Evolutionary conservation across 345 rosid species (phyloP), one percentile per base, ranked within the genome.

Genomic region (Moricandia arvensis): DNA sequence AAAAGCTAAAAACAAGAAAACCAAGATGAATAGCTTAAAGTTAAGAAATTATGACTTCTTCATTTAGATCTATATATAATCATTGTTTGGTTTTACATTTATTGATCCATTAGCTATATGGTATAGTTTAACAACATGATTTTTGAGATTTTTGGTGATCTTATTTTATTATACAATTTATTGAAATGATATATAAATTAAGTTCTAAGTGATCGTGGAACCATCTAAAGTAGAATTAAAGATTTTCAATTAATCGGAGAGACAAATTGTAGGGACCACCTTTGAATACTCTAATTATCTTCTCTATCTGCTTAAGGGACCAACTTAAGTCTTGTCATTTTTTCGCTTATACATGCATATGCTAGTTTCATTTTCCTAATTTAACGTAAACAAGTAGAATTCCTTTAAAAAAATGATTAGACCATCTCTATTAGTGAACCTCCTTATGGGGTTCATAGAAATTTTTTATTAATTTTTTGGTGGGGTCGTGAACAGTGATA

Each of bases 161-260:
- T 27, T 51, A 17, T 27, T 64, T 51, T 16, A 0, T 7, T 67
- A 59, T 67, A 10, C 47, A 57, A 31, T 58, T 57, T 61, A n/a
- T 4, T 6, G 35, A 74, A 33, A 43, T 41, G 43, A 3, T 15
- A 66, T 34, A 47, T 59, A 47, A 16, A 24, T 61, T 51, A 68
- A 61, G 34, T 58, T 51, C 61, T 58, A 37, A 75, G 69, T 75
- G 74, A 69, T 68, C 35, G 7, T 61, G 64, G 69, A 68, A 64
- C 69, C 65, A 65, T 69, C 70, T 76, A 76, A 49, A 76, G 54
- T 59, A 63, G 70, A 76, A 76, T 69, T 57, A 67, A 75, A 3
- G 5, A 45, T 45, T 74, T 41, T 45, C 35, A 35, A 67, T 59
- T 66, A 66, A 66, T 74, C 5, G 35, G 24, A 30, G 65, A 33